Percentiles rank a stretch among this genome's conserved stretches.
phyloP scores from a whole-genome alignment of 2,329 filamentous ascomycete species.

The Xylaria digitata region DNA sequence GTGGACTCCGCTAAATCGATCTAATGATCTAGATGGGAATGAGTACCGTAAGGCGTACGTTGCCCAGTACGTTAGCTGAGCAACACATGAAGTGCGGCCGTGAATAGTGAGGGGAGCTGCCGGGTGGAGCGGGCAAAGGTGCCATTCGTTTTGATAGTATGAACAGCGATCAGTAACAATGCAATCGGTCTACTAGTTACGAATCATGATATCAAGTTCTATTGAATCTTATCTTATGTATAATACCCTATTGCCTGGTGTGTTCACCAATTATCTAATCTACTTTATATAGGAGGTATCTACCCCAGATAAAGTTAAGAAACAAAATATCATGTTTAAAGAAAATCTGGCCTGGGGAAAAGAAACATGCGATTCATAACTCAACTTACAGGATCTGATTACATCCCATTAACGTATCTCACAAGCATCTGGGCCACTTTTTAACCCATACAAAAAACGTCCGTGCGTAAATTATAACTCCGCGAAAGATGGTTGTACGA shows the following conservation, averaged over 20 bases:
- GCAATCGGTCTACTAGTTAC: constrained; percentile 3
- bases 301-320: too few relatives aligned
- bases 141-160: constrained; percentile 4
- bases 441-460: too few relatives aligned
- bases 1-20: constrained; percentile 93
- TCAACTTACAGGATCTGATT: too few relatives aligned
- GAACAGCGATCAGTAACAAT: background rate
- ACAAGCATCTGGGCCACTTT: too few relatives aligned
- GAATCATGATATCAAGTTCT: constrained; percentile 8
- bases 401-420: too few relatives aligned
- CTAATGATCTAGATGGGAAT: constrained; percentile 81
- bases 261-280: too few relatives aligned
- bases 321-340: too few relatives aligned
- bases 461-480: too few relatives aligned
- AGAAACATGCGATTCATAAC: too few relatives aligned
- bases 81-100: background rate
- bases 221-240: background rate
- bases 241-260: background rate
- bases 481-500: too few relatives aligned
- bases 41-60: constrained; percentile 83
- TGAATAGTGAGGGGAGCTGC: background rate
- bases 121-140: background rate
- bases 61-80: constrained; percentile 52
- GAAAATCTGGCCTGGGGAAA: too few relatives aligned
- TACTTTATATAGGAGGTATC: too few relatives aligned